These are phyloP conservation scores for Rhizophagus sp. DNA, from an alignment of 192 early-diverging fungal genomes.

Conservation along the genomic window DNA sequence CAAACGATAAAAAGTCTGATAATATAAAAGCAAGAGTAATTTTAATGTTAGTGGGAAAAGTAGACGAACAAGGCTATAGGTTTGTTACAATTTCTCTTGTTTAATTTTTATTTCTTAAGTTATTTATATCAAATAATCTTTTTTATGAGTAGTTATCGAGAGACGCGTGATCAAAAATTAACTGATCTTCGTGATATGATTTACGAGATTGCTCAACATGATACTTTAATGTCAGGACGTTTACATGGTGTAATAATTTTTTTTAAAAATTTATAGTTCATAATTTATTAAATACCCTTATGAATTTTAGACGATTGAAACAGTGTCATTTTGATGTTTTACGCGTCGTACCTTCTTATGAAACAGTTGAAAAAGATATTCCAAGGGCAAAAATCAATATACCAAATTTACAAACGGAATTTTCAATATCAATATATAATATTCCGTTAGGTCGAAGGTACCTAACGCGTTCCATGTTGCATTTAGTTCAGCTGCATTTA, in stretches of 20 bases:
- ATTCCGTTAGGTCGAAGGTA: constrained; percentile 6
- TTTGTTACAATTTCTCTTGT: background rate
- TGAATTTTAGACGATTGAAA: background rate
- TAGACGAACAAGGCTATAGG: constrained; percentile 9
- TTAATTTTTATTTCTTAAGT: background rate
- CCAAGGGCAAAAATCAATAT: constrained; percentile 10
- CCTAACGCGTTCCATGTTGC: constrained; percentile 25
- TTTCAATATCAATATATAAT: constrained; percentile 29
- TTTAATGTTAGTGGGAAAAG: constrained; percentile 30
- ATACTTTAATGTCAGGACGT: background rate
- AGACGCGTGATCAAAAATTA: constrained; percentile 16
- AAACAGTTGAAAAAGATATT: constrained; percentile 11
- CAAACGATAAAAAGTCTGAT: background rate
- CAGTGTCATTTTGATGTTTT: constrained; percentile 33
- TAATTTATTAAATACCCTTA: background rate
- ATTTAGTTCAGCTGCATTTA: constrained; percentile 29
- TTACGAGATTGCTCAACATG: background rate
- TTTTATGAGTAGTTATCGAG: constrained; percentile 18
- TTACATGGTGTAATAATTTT: background rate
- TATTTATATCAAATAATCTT: background rate
- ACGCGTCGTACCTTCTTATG: constrained; percentile 21
- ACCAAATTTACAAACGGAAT: background rate
- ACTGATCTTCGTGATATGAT: constrained; percentile 17
- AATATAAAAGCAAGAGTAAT: constrained; percentile 16
- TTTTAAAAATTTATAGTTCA: background rate